Percentiles rank a stretch among this genome's conserved stretches.
phyloP scores from a whole-genome alignment of 1,139 yeast species.

The Suhomyces choctaworum region DNA sequence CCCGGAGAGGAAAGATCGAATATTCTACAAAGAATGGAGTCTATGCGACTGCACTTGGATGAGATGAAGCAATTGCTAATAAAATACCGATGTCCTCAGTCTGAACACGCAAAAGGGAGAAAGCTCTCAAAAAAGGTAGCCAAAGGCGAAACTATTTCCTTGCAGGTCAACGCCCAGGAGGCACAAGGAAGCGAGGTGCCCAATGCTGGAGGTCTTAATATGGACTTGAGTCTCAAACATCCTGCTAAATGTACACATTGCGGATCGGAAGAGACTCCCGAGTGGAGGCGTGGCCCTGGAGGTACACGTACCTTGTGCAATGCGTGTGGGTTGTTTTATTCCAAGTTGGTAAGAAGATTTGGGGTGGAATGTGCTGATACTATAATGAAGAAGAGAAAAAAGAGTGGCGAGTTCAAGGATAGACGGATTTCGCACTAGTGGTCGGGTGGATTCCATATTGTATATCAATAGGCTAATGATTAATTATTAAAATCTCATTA shows the following conservation, averaged over 20 bases:
- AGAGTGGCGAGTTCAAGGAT: slow-evolving; percentile 12
- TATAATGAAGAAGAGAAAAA: slow-evolving; percentile 26
- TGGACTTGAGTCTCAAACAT: slow-evolving; percentile 6
- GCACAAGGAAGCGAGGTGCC: background rate
- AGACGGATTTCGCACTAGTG: slow-evolving; percentile 7
- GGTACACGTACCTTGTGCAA: slow-evolving; percentile 47
- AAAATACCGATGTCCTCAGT: no score
- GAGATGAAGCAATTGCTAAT: no score
- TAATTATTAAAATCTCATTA: background rate
- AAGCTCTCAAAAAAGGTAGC: background rate
- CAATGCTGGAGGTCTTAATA: slow-evolving; percentile 10
- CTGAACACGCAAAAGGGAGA: no score
- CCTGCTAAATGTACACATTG: slow-evolving; percentile 16
- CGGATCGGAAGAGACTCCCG: slow-evolving; percentile 36
- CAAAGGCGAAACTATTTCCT: background rate
- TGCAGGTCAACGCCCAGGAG: slow-evolving; percentile 1
- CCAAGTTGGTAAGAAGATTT: slow-evolving; percentile 32
- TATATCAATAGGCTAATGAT: background rate
- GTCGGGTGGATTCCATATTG: background rate
- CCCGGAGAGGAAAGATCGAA: no score
- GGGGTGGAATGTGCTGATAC: slow-evolving; percentile 28
- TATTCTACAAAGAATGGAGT: no score
- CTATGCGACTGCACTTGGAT: no score
- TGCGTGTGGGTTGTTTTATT: slow-evolving; percentile 47
- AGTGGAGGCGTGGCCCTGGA: slow-evolving; percentile 49